These are phyloP conservation scores for Tranzscheliella williamsii DNA, from an alignment of 1,284 basidiomycete genomes.

Conservation along the genomic window DNA sequence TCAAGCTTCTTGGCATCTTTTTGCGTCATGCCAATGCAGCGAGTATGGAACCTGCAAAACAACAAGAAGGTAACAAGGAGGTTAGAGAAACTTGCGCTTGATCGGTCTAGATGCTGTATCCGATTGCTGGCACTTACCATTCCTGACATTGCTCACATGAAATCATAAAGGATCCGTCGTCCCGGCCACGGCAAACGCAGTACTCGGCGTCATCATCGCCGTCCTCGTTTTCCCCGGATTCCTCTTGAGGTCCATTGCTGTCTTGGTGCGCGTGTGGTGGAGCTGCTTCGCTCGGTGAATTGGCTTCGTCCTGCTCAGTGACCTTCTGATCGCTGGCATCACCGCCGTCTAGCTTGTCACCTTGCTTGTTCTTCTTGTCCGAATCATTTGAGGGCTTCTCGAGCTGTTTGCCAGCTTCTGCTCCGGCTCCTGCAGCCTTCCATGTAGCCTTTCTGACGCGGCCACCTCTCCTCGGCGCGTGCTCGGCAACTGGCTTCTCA, in stretches of 20 bases:
- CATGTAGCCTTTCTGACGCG: not conserved
- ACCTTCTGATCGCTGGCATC: too few relatives aligned
- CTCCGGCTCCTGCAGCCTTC: not conserved
- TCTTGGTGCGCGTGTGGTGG: too few relatives aligned
- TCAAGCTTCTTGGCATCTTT: conserved; percentile 47
- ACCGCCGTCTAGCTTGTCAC: too few relatives aligned
- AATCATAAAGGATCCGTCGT: conserved; percentile 58
- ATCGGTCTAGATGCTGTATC: not conserved
- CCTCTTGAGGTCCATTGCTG: too few relatives aligned
- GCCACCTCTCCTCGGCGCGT: not conserved
- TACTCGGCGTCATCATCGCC: conserved; percentile 39
- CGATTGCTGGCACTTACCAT: conserved; percentile 43
- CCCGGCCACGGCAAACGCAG: conserved; percentile 52
- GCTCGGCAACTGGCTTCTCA: too few relatives aligned
- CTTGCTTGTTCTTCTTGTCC: too few relatives aligned
- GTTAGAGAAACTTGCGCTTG: conserved; percentile 11
- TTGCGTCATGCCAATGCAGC: conserved; percentile 52
- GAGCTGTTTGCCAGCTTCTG: too few relatives aligned
- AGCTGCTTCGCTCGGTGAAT: too few relatives aligned
- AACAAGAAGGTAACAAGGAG: not conserved
- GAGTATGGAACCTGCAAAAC: conserved; percentile 50
- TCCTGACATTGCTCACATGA: conserved; percentile 53
- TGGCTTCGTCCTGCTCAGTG: too few relatives aligned
- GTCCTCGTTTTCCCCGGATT: conserved; percentile 9
- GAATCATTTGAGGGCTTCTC: too few relatives aligned